Percentiles rank a stretch among this genome's conserved stretches.
Evolutionary conservation across 768 basidiomycete genomes (phyloP).

Genomic region (Sistotremastrum niveocremeum): DNA sequence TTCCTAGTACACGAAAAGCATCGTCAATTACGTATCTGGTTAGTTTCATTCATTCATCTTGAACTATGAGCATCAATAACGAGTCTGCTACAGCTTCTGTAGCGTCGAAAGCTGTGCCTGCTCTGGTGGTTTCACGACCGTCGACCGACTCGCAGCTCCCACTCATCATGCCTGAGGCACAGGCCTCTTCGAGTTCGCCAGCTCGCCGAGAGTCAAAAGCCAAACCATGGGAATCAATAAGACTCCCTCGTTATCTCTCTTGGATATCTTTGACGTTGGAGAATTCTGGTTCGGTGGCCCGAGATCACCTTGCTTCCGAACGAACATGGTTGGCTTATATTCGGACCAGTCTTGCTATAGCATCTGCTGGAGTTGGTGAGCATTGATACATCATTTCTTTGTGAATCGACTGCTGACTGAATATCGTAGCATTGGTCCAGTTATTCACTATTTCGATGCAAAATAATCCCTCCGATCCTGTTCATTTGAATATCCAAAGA

Average conservation of each 20-base stretch:
- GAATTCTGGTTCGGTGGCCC: slow-evolving; percentile 49
- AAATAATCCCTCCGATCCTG: slow-evolving; percentile 3
- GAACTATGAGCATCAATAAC: too few species aligned
- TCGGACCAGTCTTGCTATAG: slow-evolving; percentile 47
- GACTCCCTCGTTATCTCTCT: not conserved
- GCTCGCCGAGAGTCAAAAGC: not conserved
- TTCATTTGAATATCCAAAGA: slow-evolving; percentile 7
- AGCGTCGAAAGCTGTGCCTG: too few species aligned
- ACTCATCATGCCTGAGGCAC: too few species aligned
- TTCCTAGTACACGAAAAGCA: too few species aligned
- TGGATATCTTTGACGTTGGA: slow-evolving; percentile 23
- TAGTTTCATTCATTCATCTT: too few species aligned
- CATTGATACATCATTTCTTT: slow-evolving; percentile 11
- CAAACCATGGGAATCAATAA: slow-evolving; percentile 12
- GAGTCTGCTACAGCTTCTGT: too few species aligned
- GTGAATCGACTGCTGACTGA: not conserved
- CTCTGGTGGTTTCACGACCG: too few species aligned
- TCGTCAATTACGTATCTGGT: too few species aligned
- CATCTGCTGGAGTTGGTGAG: slow-evolving; percentile 47
- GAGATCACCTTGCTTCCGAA: slow-evolving; percentile 52
- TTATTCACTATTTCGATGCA: slow-evolving; percentile 29
- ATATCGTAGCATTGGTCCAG: slow-evolving; percentile 36
- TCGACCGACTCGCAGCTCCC: too few species aligned
- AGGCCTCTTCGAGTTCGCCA: too few species aligned
- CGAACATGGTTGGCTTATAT: slow-evolving; percentile 52